phyloP scores from a whole-genome alignment of 75 land plant species.

The Cunninghamia lanceolata region DNA sequence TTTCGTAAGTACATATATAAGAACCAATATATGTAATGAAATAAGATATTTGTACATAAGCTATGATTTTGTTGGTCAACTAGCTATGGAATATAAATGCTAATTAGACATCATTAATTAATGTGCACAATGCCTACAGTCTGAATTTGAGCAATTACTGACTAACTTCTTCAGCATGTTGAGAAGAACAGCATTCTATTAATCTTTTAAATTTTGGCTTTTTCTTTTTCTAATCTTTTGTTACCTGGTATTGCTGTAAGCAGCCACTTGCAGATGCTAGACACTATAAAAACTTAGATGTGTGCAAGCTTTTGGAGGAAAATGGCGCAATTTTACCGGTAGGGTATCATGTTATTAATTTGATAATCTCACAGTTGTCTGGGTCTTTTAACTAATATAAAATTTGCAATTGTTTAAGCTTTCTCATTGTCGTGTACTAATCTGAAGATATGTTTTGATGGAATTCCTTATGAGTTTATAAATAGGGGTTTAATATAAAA shows the following conservation, averaged over 20 bases:
- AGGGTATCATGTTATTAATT: constrained; percentile 7
- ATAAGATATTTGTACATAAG: no score
- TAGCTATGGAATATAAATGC: no score
- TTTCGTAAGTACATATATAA: not conserved
- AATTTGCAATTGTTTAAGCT: not conserved
- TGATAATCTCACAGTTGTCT: not conserved
- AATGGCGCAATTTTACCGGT: constrained; percentile 71
- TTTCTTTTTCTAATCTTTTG: not conserved
- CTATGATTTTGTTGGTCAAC: no score
- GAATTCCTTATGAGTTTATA: not conserved
- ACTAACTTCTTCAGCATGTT: not conserved
- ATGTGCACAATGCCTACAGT: not conserved
- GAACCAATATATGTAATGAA: no score
- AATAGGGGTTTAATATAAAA: not conserved
- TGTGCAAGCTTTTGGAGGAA: constrained; percentile 67
- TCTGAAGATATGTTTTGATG: not conserved
- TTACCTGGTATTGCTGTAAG: constrained; percentile 1
- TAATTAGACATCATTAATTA: not conserved
- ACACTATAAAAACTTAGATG: constrained; percentile 71
- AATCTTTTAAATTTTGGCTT: not conserved
- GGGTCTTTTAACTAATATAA: not conserved
- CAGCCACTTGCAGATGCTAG: constrained; percentile 97
- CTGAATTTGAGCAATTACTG: not conserved
- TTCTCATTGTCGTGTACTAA: not conserved
- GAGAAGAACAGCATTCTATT: not conserved